These are phyloP conservation scores for Thecamonas trahens DNA, from an alignment of 78 protist genomes.

Conservation along the genomic window DNA sequence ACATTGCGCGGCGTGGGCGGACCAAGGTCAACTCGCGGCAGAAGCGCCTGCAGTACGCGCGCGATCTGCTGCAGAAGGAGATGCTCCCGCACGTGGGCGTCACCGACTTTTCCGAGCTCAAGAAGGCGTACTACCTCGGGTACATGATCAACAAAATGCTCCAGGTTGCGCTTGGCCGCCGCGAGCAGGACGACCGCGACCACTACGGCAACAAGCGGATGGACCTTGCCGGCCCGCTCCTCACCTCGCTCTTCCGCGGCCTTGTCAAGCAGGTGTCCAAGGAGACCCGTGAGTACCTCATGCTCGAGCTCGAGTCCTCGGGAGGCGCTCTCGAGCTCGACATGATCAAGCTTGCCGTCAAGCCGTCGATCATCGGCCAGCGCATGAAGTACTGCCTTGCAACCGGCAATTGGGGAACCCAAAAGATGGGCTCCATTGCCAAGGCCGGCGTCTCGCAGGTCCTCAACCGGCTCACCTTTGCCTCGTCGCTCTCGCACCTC, in stretches of 20 bases:
- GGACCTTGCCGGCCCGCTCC: constrained; percentile 94
- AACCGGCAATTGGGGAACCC: constrained; percentile 95
- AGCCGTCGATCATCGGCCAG: constrained; percentile 58
- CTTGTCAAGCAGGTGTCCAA: constrained; percentile 59
- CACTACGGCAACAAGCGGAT: constrained; percentile 98
- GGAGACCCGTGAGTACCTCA: constrained; percentile 29
- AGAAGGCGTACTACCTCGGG: constrained; percentile 96
- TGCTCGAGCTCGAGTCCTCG: not conserved
- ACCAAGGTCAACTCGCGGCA: constrained; percentile 1
- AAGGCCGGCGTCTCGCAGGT: constrained; percentile 91
- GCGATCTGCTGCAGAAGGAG: constrained; percentile 71
- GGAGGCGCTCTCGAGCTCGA: constrained; percentile 2
- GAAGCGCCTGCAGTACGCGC: constrained; percentile 10
- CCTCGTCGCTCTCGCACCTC: constrained; percentile 92
- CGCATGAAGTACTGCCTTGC: constrained; percentile 93
- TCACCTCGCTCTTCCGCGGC: constrained; percentile 73
- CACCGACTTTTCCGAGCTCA: constrained; percentile 59
- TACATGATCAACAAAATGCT: constrained; percentile 89
- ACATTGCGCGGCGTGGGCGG: constrained; percentile 67
- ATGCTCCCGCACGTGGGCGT: constrained; percentile 94
- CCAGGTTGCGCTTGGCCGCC: constrained; percentile 70
- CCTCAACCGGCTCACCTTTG: constrained; percentile 93
- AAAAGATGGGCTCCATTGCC: constrained; percentile 29
- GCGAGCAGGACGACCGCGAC: constrained; percentile 94
- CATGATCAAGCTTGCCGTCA: constrained; percentile 48